Conservation (phyloP, 2,329 filamentous ascomycete species). For the Penicillium crustosum region DNA sequence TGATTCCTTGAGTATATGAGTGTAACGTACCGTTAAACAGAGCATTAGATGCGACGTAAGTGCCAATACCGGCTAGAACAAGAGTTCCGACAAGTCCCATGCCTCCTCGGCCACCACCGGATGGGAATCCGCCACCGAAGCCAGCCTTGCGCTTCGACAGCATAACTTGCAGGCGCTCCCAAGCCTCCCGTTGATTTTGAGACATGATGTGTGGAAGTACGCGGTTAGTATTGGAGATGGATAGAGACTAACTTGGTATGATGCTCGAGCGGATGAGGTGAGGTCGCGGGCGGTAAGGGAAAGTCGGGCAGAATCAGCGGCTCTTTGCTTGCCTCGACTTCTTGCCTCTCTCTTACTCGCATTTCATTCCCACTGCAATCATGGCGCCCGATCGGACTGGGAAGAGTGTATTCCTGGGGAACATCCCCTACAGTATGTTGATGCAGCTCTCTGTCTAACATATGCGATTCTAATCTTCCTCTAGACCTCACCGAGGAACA, state of each 20-base stretch:
- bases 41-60: slow-evolving; percentile 53
- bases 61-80: slow-evolving; percentile 52
- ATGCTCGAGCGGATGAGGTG: slow-evolving; percentile 29
- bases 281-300: slow-evolving; percentile 24
- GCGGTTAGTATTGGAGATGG: slow-evolving; percentile 19
- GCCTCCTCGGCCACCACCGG: slow-evolving; percentile 55
- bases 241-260: slow-evolving; percentile 21
- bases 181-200: slow-evolving; percentile 64
- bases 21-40: slow-evolving; percentile 63
- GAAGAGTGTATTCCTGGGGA: slow-evolving; percentile 50
- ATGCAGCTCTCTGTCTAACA: not conserved
- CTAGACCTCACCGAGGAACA: slow-evolving; percentile 94
- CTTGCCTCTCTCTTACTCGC: slow-evolving; percentile 5
- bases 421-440: slow-evolving; percentile 68
- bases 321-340: slow-evolving; percentile 14
- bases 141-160: slow-evolving; percentile 54
- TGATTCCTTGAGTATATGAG: not conserved
- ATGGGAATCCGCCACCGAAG: slow-evolving; percentile 47
- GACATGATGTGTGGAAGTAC: slow-evolving; percentile 39
- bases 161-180: slow-evolving; percentile 63
- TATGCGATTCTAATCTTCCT: slow-evolving; percentile 18
- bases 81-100: slow-evolving; percentile 56
- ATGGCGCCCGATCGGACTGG: slow-evolving; percentile 48
- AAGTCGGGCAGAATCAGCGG: slow-evolving; percentile 31
- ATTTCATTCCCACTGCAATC: slow-evolving; percentile 17